phyloP scores from a whole-genome alignment of 2,329 filamentous ascomycete species.

The Clonostachys rhizophaga region DNA sequence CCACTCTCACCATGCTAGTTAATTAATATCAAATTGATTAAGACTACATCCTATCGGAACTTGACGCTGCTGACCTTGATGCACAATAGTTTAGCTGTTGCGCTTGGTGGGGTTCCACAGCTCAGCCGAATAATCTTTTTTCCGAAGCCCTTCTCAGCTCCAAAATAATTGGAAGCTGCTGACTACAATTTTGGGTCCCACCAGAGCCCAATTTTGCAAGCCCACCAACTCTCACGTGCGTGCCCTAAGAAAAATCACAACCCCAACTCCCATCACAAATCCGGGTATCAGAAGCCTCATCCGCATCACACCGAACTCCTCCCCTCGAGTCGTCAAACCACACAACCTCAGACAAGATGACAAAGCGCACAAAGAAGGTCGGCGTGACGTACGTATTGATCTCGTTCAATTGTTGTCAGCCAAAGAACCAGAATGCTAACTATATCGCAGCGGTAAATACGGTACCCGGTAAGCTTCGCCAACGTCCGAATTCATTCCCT shows the following conservation, averaged over 20 bases:
- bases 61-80: no score
- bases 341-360: conserved; percentile 65
- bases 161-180: neutral
- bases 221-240: conserved; percentile 25
- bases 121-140: no score
- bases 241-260: conserved; percentile 37
- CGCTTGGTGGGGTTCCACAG: no score
- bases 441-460: conserved; percentile 66
- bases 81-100: no score
- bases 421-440: conserved; percentile 18
- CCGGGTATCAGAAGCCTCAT: conserved; percentile 18
- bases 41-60: no score
- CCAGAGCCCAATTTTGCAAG: conserved; percentile 32
- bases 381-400: conserved; percentile 66
- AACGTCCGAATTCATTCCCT: neutral
- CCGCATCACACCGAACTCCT: conserved; percentile 9
- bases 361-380: conserved; percentile 96
- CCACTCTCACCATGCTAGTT: no score
- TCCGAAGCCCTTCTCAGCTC: no score
- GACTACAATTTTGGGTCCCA: conserved; percentile 46
- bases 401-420: neutral
- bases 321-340: conserved; percentile 24
- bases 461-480: conserved; percentile 73
- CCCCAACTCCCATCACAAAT: conserved; percentile 21
- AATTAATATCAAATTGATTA: no score